A percentile compares a stretch with the other conserved stretches of the same genome.
Evolutionary conservation across 495 filamentous ascomycete genomes (phyloP).

Genomic region (Apiosordaria backusii): DNA sequence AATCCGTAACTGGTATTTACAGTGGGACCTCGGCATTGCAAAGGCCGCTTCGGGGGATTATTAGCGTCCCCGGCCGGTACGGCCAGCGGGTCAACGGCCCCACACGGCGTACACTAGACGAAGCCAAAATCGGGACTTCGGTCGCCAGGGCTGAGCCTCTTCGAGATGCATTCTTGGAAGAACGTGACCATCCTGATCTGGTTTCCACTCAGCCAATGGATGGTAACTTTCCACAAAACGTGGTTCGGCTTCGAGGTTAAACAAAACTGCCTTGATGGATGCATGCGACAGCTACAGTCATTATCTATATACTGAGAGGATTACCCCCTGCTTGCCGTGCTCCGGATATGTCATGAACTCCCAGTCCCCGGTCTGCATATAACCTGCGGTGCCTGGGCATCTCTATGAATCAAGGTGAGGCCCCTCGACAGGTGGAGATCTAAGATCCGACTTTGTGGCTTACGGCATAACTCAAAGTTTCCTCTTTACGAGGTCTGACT

Average conservation of each 20-base stretch:
- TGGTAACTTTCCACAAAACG: neutral
- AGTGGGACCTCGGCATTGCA: constrained; percentile 10
- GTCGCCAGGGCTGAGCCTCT: constrained; percentile 3
- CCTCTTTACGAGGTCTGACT: neutral
- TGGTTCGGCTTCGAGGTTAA: neutral
- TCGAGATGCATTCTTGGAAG: neutral
- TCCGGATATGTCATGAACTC: neutral
- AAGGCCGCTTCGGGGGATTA: neutral
- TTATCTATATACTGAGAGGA: neutral
- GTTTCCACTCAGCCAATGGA: neutral
- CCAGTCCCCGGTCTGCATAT: neutral
- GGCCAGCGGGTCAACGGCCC: neutral
- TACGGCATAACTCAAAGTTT: neutral
- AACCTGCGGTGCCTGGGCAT: no score
- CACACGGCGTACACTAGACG: neutral
- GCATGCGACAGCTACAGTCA: neutral
- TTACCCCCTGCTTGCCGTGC: neutral
- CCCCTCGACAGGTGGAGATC: neutral
- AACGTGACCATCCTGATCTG: neutral
- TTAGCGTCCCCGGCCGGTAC: neutral
- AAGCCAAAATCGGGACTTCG: neutral
- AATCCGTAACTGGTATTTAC: neutral
- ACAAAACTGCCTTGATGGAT: neutral
- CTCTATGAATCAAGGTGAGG: neutral
- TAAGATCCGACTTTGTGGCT: neutral